Evolutionary conservation across 192 early-diverging fungal species (phyloP), one percentile per base, ranked within the genome.

Genomic region (Linnemannia elongata): DNA sequence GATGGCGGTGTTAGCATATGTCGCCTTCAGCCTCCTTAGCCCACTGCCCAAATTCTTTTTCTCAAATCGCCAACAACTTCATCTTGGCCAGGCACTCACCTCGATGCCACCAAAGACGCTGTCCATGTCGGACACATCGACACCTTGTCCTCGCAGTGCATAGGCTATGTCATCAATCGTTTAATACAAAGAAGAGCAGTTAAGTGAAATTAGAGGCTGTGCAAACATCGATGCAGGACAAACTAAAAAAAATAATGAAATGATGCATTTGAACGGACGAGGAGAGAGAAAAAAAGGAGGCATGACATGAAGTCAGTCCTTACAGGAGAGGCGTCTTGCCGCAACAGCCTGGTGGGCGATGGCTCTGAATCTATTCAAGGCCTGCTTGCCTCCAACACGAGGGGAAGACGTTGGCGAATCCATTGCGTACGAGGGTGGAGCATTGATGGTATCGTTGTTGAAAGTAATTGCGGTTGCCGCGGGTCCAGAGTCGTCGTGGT

Each of bases 71-170:
- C 12, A 6, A 2, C 27, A 27, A 47, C 72, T 6, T 17, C 30
- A 69, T 6, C 68, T 8, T 52, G 45, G 36, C 27, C 13, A 22
- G 8, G 20, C 5, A 38, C 47, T 42, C 78, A 75, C 85, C 75
- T 87, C 85, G 13, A 87, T 87, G 33, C 79, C 75, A 66, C 80
- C 52, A 41, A 87, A 87, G 33, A 87, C 39, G 42, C 85, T 87
- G 68, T 87, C 79, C 80, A 87, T 81, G 18, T 87, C 85, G 35
- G 79, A 78, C 33, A 44, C 79, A 78, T 87, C 76, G 8, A 87
- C 85, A 22, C 85, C 85, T 72, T 87, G 85, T 33, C 79, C 85
- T 17, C 68, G 76, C 69, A 81, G n/a, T 0, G 78, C 79, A 44
- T 54, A 74, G 30, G 68, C 84, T 86, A 27, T 30, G 54, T 36